These are phyloP conservation scores for Wickerhamiella domercqiae DNA, from an alignment of 805 yeast species.

Conservation along the genomic window DNA sequence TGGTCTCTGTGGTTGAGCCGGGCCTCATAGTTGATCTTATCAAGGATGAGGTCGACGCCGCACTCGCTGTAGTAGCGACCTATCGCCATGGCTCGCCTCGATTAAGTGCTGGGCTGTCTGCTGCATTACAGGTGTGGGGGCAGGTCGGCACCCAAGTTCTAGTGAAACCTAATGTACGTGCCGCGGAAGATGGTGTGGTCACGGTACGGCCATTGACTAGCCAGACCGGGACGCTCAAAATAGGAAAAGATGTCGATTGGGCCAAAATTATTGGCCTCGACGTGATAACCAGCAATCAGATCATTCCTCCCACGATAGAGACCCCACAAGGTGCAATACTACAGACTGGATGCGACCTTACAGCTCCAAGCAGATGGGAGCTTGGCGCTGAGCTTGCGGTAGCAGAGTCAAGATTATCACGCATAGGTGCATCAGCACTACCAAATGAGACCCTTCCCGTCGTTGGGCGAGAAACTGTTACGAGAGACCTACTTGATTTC, in stretches of 20 bases:
- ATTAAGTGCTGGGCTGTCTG: conserved; percentile 37
- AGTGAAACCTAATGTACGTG: conserved; percentile 31
- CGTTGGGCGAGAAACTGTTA: conserved; percentile 41
- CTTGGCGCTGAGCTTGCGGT: conserved; percentile 12
- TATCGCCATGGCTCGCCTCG: neutral
- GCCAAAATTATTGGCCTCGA: conserved; percentile 5
- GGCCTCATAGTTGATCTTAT: neutral
- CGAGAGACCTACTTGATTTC: conserved; percentile 28
- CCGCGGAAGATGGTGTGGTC: conserved; percentile 27
- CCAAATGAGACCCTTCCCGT: conserved; percentile 19
- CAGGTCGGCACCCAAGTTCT: conserved; percentile 36
- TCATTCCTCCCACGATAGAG: conserved; percentile 11
- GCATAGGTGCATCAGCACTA: neutral
- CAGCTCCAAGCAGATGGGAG: conserved; percentile 1
- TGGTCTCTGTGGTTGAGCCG: conserved; percentile 9
- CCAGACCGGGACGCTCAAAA: conserved; percentile 3
- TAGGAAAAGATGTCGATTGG: neutral
- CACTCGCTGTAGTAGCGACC: conserved; percentile 36
- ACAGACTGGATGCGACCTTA: conserved; percentile 9
- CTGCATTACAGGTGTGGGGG: conserved; percentile 40
- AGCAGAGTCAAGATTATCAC: conserved; percentile 13
- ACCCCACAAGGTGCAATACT: conserved; percentile 13
- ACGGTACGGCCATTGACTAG: conserved; percentile 40
- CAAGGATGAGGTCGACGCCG: conserved; percentile 14
- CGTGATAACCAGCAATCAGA: conserved; percentile 10